A percentile compares a stretch with the other conserved stretches of the same genome.
phyloP scores from a whole-genome alignment of 495 filamentous ascomycete species.

The Penicillium bovifimosum region DNA sequence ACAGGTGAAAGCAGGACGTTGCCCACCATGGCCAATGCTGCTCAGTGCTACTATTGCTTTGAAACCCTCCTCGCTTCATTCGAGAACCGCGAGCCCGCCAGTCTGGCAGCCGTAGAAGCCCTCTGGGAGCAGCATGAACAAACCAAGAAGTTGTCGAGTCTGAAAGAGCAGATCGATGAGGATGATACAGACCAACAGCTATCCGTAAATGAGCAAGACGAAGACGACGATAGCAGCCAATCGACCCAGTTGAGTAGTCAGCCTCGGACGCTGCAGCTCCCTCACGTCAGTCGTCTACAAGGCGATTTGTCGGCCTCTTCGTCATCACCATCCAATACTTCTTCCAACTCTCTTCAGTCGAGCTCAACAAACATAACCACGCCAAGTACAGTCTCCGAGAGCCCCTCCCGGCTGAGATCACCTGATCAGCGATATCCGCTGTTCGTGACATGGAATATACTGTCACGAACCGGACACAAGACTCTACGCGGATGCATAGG shows the following conservation, averaged over 20 bases:
- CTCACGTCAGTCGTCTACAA: slow-evolving; percentile 32
- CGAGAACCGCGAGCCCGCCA: slow-evolving; percentile 51
- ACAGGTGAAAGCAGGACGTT: not conserved
- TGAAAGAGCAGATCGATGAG: slow-evolving; percentile 19
- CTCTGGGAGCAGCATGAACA: slow-evolving; percentile 59
- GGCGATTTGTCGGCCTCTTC: slow-evolving; percentile 35
- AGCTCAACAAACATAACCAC: slow-evolving; percentile 43
- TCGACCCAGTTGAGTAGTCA: slow-evolving; percentile 12
- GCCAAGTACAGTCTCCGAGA: slow-evolving; percentile 36
- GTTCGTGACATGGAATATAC: slow-evolving; percentile 93
- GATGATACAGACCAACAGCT: slow-evolving; percentile 14
- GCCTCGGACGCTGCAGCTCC: slow-evolving; percentile 25
- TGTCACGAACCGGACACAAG: slow-evolving; percentile 55
- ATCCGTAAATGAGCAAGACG: slow-evolving; percentile 26
- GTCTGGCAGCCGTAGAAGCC: slow-evolving; percentile 60
- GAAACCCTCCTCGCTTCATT: slow-evolving; percentile 68
- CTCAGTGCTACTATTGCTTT: slow-evolving; percentile 90
- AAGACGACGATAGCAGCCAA: slow-evolving; percentile 24
- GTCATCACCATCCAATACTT: slow-evolving; percentile 40
- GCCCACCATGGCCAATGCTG: slow-evolving; percentile 70
- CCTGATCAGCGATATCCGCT: slow-evolving; percentile 51
- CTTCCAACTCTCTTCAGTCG: slow-evolving; percentile 36
- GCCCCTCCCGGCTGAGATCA: slow-evolving; percentile 16
- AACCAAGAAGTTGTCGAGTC: slow-evolving; percentile 32
- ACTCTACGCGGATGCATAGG: slow-evolving; percentile 91